These are phyloP conservation scores for Neurospora sp. DNA, from an alignment of 2,329 filamentous ascomycete genomes.

Conservation along the genomic window DNA sequence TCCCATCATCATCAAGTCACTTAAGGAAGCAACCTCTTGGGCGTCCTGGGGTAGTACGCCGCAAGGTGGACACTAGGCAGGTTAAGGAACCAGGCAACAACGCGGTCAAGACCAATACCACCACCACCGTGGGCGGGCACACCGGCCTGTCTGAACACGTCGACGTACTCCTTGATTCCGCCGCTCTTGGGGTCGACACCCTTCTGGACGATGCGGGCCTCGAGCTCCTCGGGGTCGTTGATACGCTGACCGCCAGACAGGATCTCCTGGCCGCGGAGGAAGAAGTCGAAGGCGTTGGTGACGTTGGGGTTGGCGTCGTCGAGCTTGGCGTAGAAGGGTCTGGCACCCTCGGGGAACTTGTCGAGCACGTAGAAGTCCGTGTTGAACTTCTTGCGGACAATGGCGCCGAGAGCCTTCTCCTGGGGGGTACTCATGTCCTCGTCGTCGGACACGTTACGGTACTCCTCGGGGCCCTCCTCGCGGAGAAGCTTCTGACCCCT, in stretches of 20 bases:
- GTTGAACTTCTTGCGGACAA: constrained; percentile 80
- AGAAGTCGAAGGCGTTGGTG: constrained; percentile 68
- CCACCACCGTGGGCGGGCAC: constrained; percentile 86
- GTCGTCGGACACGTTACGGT: constrained; percentile 57
- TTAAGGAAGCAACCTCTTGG: constrained; percentile 47
- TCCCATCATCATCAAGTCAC: background rate
- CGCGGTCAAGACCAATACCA: constrained; percentile 80
- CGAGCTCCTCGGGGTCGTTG: constrained; percentile 65
- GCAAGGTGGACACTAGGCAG: constrained; percentile 50
- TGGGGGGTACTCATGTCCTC: constrained; percentile 75
- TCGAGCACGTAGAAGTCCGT: constrained; percentile 97
- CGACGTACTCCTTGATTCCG: constrained; percentile 84
- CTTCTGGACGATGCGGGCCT: constrained; percentile 65
- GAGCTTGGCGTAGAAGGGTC: constrained; percentile 88
- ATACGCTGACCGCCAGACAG: constrained; percentile 88
- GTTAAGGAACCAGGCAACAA: constrained; percentile 58
- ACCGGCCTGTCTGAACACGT: constrained; percentile 69
- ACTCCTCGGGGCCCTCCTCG: constrained; percentile 60
- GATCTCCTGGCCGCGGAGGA: constrained; percentile 88
- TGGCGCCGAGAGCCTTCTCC: constrained; percentile 78
- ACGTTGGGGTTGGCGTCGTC: constrained; percentile 56
- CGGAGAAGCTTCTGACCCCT: constrained; percentile 62
- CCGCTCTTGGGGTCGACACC: constrained; percentile 66
- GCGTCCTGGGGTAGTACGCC: constrained; percentile 48
- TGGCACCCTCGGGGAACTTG: constrained; percentile 82